Base-by-base conservation (phyloP, 1,139 yeast species). In the Yamadazyma friedrichii region DNA sequence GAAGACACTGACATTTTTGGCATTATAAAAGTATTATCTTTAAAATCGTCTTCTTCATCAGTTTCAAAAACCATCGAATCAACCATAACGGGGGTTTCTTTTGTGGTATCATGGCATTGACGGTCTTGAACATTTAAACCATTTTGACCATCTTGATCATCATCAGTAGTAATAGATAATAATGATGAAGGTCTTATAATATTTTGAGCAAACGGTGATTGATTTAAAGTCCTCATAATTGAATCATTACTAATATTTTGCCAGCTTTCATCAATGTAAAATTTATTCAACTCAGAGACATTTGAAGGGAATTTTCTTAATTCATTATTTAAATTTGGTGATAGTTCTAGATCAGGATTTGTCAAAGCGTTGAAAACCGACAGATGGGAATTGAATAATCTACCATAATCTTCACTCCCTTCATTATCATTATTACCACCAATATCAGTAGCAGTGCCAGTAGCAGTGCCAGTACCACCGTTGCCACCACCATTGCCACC, bases 281-380 rank as follows among this genome's bases (percentile, higher is more conserved):
- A 43, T 10, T 28, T 31, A 9, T 31, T 16, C 5, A 10, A 15
- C 6, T 25, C 27, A 2, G 40, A 38, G 20, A 27, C 31, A 9
- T 39, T 33, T 2, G 43, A 33, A 13, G 49, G 41, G 33, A 49
- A 40, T 33, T 47, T 35, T 8, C 45, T 33, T 17, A 47, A 37
- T 15, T 41, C 45, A 28, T 38, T 15, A 11, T 31, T 28, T 6
- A 42, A 35, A 15, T 39, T 20, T 30, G 56, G 54, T 8, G 59
- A 46, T 40, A 59, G 49, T 43, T 69, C 73, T 38, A 70, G 61
- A n/a, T 68, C 74, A 4, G 76, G 76, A 48, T 71, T 67, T 33
- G 59, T 66, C 36, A 70, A 58, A 3, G 64, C 70, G 45, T 68
- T 61, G 47, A 61, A 67, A 24, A 70, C 61, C 2, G 74, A 67